Evolutionary conservation across 2,329 filamentous ascomycete species (phyloP).

Genomic region (Zasmidium citrigriseum): DNA sequence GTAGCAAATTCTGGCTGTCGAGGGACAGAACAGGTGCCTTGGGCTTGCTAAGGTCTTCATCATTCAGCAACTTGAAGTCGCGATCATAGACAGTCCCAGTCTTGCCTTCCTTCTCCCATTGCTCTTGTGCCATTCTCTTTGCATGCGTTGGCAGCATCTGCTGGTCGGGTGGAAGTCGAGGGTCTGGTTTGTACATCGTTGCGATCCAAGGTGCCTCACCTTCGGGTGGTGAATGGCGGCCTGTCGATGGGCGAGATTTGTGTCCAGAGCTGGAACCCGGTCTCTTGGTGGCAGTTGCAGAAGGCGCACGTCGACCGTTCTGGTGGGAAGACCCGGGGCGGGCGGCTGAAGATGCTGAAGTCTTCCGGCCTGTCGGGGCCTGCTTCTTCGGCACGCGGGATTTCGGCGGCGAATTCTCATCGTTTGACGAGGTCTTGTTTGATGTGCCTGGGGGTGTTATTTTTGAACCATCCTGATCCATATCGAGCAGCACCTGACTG

Average conservation of each 20-base stretch:
- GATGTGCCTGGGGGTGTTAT: slow-evolving; percentile 39
- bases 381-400: slow-evolving; percentile 42
- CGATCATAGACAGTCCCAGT: slow-evolving; percentile 83
- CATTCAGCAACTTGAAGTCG: slow-evolving; percentile 79
- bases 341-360: slow-evolving; percentile 10
- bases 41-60: slow-evolving; percentile 53
- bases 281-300: slow-evolving; percentile 15
- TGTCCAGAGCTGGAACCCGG: slow-evolving; percentile 29
- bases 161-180: slow-evolving; percentile 88
- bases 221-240: slow-evolving; percentile 73
- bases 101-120: slow-evolving; percentile 90
- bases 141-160: slow-evolving; percentile 95
- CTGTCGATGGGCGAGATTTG: slow-evolving; percentile 55
- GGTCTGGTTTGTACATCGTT: slow-evolving; percentile 93
- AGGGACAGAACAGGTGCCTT: slow-evolving; percentile 38
- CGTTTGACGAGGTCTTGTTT: slow-evolving; percentile 21
- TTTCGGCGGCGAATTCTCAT: slow-evolving; percentile 39
- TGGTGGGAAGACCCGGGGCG: slow-evolving; percentile 23
- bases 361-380: slow-evolving; percentile 28
- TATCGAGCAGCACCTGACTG: slow-evolving; percentile 55
- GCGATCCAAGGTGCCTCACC: slow-evolving; percentile 96
- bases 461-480: slow-evolving; percentile 42
- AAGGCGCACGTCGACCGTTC: slow-evolving; percentile 12
- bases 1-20: slow-evolving; percentile 7
- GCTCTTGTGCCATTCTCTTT: slow-evolving; percentile 85